A percentile compares a stretch with the other conserved stretches of the same genome.
These are phyloP conservation scores for Chaetomium cochliodes DNA, from an alignment of 495 filamentous ascomycete species.

Conservation along the genomic window DNA sequence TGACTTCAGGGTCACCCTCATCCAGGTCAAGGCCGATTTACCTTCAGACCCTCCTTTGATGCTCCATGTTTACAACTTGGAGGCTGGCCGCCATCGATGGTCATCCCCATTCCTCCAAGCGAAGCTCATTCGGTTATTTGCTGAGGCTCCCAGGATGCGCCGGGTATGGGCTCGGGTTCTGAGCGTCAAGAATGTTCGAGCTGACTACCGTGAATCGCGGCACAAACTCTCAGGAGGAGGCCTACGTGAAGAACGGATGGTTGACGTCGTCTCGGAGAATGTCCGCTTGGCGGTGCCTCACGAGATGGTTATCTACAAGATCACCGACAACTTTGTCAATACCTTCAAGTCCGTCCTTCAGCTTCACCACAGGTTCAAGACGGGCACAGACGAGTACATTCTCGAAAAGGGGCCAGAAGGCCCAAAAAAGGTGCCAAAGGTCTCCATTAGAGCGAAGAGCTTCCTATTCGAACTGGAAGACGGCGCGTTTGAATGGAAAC, in stretches of 20 bases:
- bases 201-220: slow-evolving; percentile 75
- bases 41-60: slow-evolving; percentile 85
- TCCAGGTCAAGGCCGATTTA: slow-evolving; percentile 87
- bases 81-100: slow-evolving; percentile 83
- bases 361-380: slow-evolving; percentile 86
- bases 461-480: slow-evolving; percentile 91
- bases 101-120: slow-evolving; percentile 72
- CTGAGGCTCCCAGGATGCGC: slow-evolving; percentile 76
- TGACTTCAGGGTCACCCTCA: slow-evolving; percentile 72
- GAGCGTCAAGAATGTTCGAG: slow-evolving; percentile 73
- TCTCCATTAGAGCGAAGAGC: slow-evolving; percentile 76
- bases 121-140: slow-evolving; percentile 77
- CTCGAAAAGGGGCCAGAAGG: slow-evolving; percentile 77
- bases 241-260: slow-evolving; percentile 70
- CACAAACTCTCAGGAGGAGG: slow-evolving; percentile 60
- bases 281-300: slow-evolving; percentile 91
- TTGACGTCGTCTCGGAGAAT: slow-evolving; percentile 82
- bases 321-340: slow-evolving; percentile 91
- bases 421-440: slow-evolving; percentile 79
- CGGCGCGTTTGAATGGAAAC: slow-evolving; percentile 94
- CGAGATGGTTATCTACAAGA: slow-evolving; percentile 83
- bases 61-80: slow-evolving; percentile 78
- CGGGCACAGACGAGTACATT: slow-evolving; percentile 80
- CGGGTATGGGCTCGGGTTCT: slow-evolving; percentile 80
- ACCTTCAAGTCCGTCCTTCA: slow-evolving; percentile 82